Conservation (phyloP, 1,284 basidiomycete genomes). For the Ustilago vetiveriae region DNA sequence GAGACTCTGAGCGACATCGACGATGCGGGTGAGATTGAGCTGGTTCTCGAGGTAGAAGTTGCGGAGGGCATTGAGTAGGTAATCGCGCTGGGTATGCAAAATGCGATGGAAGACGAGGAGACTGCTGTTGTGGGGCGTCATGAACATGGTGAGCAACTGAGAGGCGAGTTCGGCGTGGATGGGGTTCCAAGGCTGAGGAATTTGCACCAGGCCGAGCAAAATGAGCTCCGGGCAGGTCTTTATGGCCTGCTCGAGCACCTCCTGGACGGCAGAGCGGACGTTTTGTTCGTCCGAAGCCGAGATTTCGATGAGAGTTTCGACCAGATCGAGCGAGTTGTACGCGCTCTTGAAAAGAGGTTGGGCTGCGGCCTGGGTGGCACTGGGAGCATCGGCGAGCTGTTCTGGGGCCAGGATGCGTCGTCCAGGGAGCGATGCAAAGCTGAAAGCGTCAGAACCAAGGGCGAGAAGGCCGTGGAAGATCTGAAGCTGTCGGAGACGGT, state of each 20-base stretch:
- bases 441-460: conserved; percentile 80
- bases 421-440: conserved; percentile 71
- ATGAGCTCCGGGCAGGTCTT: conserved; percentile 89
- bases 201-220: conserved; percentile 89
- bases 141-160: conserved; percentile 87
- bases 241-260: conserved; percentile 64
- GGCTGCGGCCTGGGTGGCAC: conserved; percentile 76
- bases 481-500: conserved; percentile 84
- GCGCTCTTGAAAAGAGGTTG: conserved; percentile 83
- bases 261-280: conserved; percentile 56
- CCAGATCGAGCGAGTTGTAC: conserved; percentile 93
- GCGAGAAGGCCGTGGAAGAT: conserved; percentile 87
- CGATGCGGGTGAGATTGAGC: conserved; percentile 89
- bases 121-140: conserved; percentile 89
- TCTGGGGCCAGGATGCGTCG: conserved; percentile 52
- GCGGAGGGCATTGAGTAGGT: conserved; percentile 85
- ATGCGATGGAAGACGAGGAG: conserved; percentile 96
- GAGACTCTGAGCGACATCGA: conserved; percentile 94
- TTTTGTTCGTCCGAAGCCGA: conserved; percentile 81
- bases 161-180: conserved; percentile 86
- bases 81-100: conserved; percentile 86
- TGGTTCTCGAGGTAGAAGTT: conserved; percentile 93
- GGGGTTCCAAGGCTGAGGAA: conserved; percentile 84
- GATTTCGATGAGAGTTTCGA: conserved; percentile 86
- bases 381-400: conserved; percentile 73